Conservation (phyloP, 1,139 yeast genomes). For the Yamadazyma buinensis region DNA sequence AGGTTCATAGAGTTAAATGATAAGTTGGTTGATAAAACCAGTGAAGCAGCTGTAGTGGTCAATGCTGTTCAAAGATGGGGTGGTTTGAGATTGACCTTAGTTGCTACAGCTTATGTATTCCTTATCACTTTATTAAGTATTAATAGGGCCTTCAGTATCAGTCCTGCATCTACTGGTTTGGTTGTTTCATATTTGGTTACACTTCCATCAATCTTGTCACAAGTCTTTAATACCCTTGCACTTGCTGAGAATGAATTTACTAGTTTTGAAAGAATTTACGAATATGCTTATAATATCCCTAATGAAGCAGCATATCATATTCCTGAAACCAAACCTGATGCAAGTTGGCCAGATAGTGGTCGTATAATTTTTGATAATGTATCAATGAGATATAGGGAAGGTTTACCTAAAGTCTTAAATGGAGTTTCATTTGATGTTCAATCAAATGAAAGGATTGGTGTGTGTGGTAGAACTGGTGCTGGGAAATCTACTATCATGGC, state of each 20-base stretch:
- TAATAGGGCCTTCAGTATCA: slow-evolving; percentile 57
- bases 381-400: slow-evolving; percentile 68
- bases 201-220: slow-evolving; percentile 46
- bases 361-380: slow-evolving; percentile 56
- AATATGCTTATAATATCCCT: slow-evolving; percentile 53
- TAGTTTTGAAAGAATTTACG: slow-evolving; percentile 73
- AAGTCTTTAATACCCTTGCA: slow-evolving; percentile 54
- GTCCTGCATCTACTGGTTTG: slow-evolving; percentile 69
- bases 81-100: slow-evolving; percentile 57
- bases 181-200: slow-evolving; percentile 59
- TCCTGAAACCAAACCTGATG: slow-evolving; percentile 53
- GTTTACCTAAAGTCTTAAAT: slow-evolving; percentile 70
- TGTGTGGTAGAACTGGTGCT: slow-evolving; percentile 81
- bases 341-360: slow-evolving; percentile 44
- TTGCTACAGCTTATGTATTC: slow-evolving; percentile 48
- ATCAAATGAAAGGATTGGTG: slow-evolving; percentile 64
- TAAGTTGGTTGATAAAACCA: slow-evolving; percentile 54
- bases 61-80: slow-evolving; percentile 80
- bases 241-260: slow-evolving; percentile 82
- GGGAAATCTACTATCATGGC: slow-evolving; percentile 72
- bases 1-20: slow-evolving; percentile 53
- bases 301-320: slow-evolving; percentile 44
- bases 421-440: slow-evolving; percentile 43
- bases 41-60: slow-evolving; percentile 66
- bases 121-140: slow-evolving; percentile 61